These are phyloP conservation scores for Apophysomyces variabilis DNA, from an alignment of 371 early-diverging fungal species.

Conservation along the genomic window DNA sequence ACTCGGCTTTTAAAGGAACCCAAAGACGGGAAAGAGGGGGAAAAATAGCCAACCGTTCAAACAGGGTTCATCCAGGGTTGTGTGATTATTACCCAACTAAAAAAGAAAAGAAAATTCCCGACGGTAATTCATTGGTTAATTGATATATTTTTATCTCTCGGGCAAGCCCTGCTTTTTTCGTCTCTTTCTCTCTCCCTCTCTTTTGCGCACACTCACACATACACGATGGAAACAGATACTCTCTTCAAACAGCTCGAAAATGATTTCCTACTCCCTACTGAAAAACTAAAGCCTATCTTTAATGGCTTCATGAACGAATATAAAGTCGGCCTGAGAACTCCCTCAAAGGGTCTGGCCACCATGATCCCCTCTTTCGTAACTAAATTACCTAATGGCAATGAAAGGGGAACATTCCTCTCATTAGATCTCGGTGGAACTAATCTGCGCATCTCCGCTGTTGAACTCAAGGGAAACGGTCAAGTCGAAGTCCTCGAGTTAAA, in stretches of 20 bases:
- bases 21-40: neutral
- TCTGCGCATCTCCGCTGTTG: conserved; percentile 84
- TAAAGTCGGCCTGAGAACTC: conserved; percentile 43
- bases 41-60: neutral
- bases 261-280: conserved; percentile 41
- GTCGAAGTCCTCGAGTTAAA: conserved; percentile 76
- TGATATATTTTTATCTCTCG: too few relatives aligned
- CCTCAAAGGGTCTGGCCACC: conserved; percentile 58
- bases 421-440: conserved; percentile 95
- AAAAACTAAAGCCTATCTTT: conserved; percentile 55
- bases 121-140: conserved; percentile 7
- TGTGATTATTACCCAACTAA: neutral
- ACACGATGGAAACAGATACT: conserved; percentile 23
- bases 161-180: neutral
- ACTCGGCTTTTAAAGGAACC: conserved; percentile 1
- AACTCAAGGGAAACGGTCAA: conserved; percentile 74
- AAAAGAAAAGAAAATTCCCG: conserved; percentile 3
- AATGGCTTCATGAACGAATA: conserved; percentile 51
- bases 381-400: conserved; percentile 81
- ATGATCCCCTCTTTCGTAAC: conserved; percentile 89
- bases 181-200: neutral
- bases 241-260: conserved; percentile 36
- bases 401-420: conserved; percentile 84
- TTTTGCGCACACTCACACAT: neutral
- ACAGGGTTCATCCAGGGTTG: conserved; percentile 8